Base-by-base conservation (phyloP, 208 protist genomes). In the Leishmania aethiopica region DNA sequence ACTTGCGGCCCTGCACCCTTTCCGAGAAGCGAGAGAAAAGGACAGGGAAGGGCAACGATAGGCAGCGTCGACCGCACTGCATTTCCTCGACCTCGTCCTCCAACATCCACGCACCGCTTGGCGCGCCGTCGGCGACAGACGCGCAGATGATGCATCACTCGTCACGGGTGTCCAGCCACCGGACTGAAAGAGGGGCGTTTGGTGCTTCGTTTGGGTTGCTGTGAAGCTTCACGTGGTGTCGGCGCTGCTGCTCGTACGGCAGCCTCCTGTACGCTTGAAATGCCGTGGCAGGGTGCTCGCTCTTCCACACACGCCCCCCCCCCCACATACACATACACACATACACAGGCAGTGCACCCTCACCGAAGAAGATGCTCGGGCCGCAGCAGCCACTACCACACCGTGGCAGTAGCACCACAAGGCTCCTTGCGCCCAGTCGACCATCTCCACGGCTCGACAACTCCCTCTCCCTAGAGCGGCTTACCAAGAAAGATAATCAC, bases 401-500 rank as follows among this genome's bases (percentile, higher is more conserved):
- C 51, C 10, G 51, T 55, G 51, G 17, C 51, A 55, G 15, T 55
- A 55, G 51, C 3, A 22, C 15, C 51, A 10, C 51, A 55, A 55
- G 51, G 51, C 51, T 55, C 17, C 15, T 55, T 55, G 51, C 6
- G 51, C 53, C 45, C 7, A 13, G 22, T 17, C 13, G 3, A 22
- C 55, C 75, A 8, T 67, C 55, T 32, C 3, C 53, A 51, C 42
- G 32, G 66, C 67, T 72, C 64, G 22, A 3, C 22, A 19, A 6
- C 75, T 64, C 28, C 19, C 22, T 10, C 35, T 42, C 45, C 11
- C 17, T 67, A 90, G 25, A 92, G 77, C 0, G 78, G 80, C 69
- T 88, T 91, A 13, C 79, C 86, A 62, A 93, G 73, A 59, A 90
- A 86, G 75, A 88, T 85, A 69, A 96, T 89, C 59, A 90, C 84